Conservation (phyloP, 2,329 filamentous ascomycete species). For the Fusarium sp. region DNA sequence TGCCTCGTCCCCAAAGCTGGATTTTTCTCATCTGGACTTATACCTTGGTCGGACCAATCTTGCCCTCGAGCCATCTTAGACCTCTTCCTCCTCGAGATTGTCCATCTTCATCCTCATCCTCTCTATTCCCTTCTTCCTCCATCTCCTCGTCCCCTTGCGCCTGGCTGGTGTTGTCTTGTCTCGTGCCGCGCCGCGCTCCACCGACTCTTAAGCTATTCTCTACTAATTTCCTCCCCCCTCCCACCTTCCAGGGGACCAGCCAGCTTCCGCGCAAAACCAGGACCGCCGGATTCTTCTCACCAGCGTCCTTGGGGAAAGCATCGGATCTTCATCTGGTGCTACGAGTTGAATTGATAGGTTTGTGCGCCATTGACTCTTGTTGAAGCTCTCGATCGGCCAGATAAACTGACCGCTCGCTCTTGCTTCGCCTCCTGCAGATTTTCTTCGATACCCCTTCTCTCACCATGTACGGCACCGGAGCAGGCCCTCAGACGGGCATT, state of each 20-base stretch:
- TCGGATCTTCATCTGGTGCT: constrained; percentile 37
- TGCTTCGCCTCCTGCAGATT: constrained; percentile 38
- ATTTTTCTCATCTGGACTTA: constrained; percentile 47
- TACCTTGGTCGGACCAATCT: constrained; percentile 45
- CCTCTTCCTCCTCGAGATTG: constrained; percentile 46
- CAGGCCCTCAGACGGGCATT: constrained; percentile 92
- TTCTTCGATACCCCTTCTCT: constrained; percentile 58
- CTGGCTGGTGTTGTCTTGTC: constrained; percentile 47
- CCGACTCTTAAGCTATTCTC: constrained; percentile 40
- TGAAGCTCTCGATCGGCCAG: neutral
- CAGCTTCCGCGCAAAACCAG: constrained; percentile 43
- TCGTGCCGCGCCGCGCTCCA: constrained; percentile 42
- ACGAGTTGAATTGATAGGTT: constrained; percentile 50
- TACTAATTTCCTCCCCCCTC: constrained; percentile 46
- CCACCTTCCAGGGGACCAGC: constrained; percentile 45
- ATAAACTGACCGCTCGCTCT: constrained; percentile 32
- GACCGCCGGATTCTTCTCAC: constrained; percentile 40
- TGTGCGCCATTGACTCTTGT: constrained; percentile 27
- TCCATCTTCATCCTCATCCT: constrained; percentile 42
- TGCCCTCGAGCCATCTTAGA: constrained; percentile 38
- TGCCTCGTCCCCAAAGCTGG: constrained; percentile 33
- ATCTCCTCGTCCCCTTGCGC: constrained; percentile 36
- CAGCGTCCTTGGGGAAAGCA: constrained; percentile 46
- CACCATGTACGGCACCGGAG: constrained; percentile 87
- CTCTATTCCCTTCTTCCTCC: constrained; percentile 32